Evolutionary conservation across 2,329 filamentous ascomycete genomes (phyloP).

Genomic region (Grosmannia serpens): DNA sequence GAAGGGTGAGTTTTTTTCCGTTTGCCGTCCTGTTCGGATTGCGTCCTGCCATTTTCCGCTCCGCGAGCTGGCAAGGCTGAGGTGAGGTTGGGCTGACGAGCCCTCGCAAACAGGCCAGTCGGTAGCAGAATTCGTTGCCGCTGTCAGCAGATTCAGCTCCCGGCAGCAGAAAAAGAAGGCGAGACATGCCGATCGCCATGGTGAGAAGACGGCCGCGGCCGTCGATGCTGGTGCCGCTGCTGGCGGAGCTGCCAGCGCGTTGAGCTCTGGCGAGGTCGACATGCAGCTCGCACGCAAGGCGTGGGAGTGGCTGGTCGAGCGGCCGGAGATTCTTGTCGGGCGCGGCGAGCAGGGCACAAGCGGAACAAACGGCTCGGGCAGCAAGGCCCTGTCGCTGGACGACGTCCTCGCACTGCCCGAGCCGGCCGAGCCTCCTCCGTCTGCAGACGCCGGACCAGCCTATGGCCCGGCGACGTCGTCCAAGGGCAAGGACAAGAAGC

Average conservation of each 20-base stretch:
- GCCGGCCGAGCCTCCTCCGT: conserved; percentile 8
- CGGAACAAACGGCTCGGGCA: no score
- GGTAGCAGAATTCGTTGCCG: conserved; percentile 12
- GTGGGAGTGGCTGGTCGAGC: conserved; percentile 28
- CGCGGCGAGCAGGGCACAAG: conserved; percentile 18
- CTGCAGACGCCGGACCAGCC: background rate
- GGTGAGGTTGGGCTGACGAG: background rate
- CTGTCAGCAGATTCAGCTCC: conserved; percentile 10
- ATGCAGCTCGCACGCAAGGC: conserved; percentile 25
- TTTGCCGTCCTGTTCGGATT: background rate
- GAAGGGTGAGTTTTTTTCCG: conserved; percentile 23
- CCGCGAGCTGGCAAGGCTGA: background rate
- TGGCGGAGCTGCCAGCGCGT: background rate
- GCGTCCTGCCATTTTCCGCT: no score
- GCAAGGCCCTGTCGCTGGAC: conserved; percentile 27
- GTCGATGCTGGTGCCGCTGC: no score
- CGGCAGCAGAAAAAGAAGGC: background rate
- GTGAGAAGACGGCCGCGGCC: background rate
- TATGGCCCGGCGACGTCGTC: background rate
- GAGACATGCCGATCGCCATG: no score
- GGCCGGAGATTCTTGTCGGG: conserved; percentile 29
- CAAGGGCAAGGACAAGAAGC: background rate
- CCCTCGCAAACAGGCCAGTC: conserved; percentile 10
- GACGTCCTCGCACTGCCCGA: conserved; percentile 27
- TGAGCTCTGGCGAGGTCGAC: background rate